Base-by-base conservation (phyloP, 768 basidiomycete species). In the Mycena venus region DNA sequence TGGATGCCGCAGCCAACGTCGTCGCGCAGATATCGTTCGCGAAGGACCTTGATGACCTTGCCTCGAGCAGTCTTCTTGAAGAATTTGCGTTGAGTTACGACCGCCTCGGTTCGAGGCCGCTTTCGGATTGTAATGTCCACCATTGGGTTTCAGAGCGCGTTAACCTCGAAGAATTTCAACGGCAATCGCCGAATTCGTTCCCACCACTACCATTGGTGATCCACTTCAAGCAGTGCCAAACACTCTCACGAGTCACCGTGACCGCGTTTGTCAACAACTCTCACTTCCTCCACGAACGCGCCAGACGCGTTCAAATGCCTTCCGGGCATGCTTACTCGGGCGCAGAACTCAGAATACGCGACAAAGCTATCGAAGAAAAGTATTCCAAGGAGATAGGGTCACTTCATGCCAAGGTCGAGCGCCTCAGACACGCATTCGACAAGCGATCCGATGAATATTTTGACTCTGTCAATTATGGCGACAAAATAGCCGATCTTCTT, bases 31-130 rank as follows among this genome's bases (percentile, higher is more conserved):
- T 99, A 99, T 74, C 98, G 88, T 85, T 99, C 98, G 27, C 98
- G 90, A 25, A 99, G 86, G 72, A 99, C 98, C 87, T 97, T 98
- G 79, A 97, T 91, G 23, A 99, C 96, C 80, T 97, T 97, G 19
- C 98, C 98, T 78, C 91, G 86, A 0, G 95, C 94, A 0, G 98
- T 99, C 85, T 99, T 99, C 84, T 96, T 98, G 88, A 97, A 95
- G 84, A 97, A 99, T 81, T 96, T 98, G 73, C 94, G 92, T 78
- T 96, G 96, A 0, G 95, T 94, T 3, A 94, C 80, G 15, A 90
- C 89, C 1, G 92, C 93, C 80, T 96, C 95, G 6, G 90, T 87
- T 51, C 87, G 86, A 19, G 93, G 89, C 66, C 95, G 87, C 77
- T 95, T 96, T 25, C 91, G 85, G 44, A 96, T 92, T 4, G 91